A percentile compares a stretch with the other conserved stretches of the same genome.
These are phyloP conservation scores for Hanseniaspora lindneri DNA, from an alignment of 805 yeast species.

Conservation along the genomic window DNA sequence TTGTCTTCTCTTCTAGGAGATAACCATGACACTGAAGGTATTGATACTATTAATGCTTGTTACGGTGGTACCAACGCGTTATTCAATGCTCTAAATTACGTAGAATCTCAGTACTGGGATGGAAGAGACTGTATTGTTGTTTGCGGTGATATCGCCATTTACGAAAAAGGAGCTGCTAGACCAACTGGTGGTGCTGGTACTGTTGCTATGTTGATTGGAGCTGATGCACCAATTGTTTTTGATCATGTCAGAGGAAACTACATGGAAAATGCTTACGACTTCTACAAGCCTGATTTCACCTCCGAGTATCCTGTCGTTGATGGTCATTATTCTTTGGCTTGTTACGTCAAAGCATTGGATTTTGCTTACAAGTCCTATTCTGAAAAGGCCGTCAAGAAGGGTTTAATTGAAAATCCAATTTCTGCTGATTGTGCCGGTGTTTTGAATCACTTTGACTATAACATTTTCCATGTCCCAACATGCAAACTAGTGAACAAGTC, in stretches of 20 bases:
- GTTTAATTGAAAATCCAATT: conserved; percentile 34
- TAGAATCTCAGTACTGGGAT: conserved; percentile 93
- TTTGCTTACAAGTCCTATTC: conserved; percentile 73
- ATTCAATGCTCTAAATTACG: conserved; percentile 88
- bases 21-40: conserved; percentile 86
- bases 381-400: conserved; percentile 51
- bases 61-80: conserved; percentile 97
- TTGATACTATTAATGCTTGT: conserved; percentile 93
- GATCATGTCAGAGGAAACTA: conserved; percentile 80
- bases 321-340: conserved; percentile 87
- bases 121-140: conserved; percentile 96
- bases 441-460: conserved; percentile 69
- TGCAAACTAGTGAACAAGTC: conserved; percentile 91
- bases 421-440: conserved; percentile 53
- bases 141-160: conserved; percentile 94
- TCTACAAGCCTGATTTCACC: conserved; percentile 94
- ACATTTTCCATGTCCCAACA: conserved; percentile 95
- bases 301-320: conserved; percentile 95
- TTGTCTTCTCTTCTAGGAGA: conserved; percentile 86
- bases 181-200: conserved; percentile 99
- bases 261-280: conserved; percentile 96
- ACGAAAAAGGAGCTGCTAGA: conserved; percentile 94
- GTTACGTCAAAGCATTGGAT: conserved; percentile 91
- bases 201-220: conserved; percentile 88
- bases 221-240: conserved; percentile 92